phyloP scores from a whole-genome alignment of 2,329 filamentous ascomycete species.

The Verticillium klebahnii region DNA sequence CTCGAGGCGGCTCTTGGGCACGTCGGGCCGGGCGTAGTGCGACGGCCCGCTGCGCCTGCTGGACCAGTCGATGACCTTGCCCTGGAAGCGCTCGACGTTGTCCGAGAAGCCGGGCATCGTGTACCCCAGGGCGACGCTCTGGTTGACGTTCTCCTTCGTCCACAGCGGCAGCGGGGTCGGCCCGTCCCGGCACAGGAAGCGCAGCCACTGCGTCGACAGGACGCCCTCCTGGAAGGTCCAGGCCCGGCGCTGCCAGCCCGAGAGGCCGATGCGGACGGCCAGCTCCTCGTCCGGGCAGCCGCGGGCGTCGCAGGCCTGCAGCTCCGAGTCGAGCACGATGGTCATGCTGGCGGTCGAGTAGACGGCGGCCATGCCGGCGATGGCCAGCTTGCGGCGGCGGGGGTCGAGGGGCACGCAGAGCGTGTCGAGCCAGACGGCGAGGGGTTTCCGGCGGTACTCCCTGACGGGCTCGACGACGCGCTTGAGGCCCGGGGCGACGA shows the following conservation, averaged over 20 bases:
- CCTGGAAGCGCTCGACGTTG: neutral
- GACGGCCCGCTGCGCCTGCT: neutral
- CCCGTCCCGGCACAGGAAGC: conserved; percentile 6
- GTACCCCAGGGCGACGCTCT: neutral
- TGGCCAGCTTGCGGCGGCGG: neutral
- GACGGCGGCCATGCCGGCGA: neutral
- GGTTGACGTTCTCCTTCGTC: neutral
- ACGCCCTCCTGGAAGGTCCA: conserved; percentile 19
- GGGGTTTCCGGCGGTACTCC: neutral
- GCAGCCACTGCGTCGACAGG: conserved; percentile 13
- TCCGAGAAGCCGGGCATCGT: neutral
- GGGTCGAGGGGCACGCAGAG: neutral
- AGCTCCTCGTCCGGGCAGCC: neutral
- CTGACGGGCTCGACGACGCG: neutral
- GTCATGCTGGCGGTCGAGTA: neutral
- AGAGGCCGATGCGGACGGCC: neutral
- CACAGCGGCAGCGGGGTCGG: neutral
- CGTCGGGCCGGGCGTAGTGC: neutral
- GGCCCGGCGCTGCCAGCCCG: conserved; percentile 7
- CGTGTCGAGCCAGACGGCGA: neutral
- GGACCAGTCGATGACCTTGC: neutral
- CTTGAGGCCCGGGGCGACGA: neutral
- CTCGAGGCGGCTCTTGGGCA: neutral
- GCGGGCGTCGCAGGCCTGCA: neutral
- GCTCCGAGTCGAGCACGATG: neutral